Evolutionary conservation across 2,329 filamentous ascomycete species (phyloP).

Genomic region (Alternaria postmessia): DNA sequence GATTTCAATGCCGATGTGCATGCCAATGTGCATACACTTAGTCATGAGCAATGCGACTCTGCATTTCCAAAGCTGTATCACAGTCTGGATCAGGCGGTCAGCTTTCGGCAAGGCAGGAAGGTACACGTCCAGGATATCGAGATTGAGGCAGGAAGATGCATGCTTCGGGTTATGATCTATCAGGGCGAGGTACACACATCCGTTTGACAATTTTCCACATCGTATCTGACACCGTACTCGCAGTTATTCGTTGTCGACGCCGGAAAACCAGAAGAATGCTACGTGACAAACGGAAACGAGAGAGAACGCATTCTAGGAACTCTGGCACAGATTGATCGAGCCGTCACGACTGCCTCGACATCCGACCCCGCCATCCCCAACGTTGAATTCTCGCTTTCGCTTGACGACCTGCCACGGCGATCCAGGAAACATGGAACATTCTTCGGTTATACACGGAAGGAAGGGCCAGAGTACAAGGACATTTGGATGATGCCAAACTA

Average conservation of each 20-base stretch:
- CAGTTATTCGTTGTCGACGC: slow-evolving; percentile 45
- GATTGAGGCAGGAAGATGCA: slow-evolving; percentile 41
- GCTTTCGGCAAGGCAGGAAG: slow-evolving; percentile 35
- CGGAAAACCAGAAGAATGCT: slow-evolving; percentile 43
- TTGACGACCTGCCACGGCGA: slow-evolving; percentile 44
- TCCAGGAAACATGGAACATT: slow-evolving; percentile 38
- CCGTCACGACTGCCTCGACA: slow-evolving; percentile 35
- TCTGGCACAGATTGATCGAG: slow-evolving; percentile 45
- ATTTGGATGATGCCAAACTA: slow-evolving; percentile 50
- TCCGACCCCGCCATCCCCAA: slow-evolving; percentile 42
- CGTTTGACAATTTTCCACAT: neutral
- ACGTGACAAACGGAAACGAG: slow-evolving; percentile 46
- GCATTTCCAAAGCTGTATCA: slow-evolving; percentile 46
- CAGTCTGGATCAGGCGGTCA: slow-evolving; percentile 38
- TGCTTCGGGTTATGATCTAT: slow-evolving; percentile 43
- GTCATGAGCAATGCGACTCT: slow-evolving; percentile 42
- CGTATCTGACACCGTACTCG: slow-evolving; percentile 13
- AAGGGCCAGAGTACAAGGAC: slow-evolving; percentile 37
- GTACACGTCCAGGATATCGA: slow-evolving; percentile 40
- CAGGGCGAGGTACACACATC: slow-evolving; percentile 38
- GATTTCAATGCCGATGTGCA: slow-evolving; percentile 41
- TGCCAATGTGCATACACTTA: slow-evolving; percentile 44
- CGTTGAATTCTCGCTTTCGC: slow-evolving; percentile 44
- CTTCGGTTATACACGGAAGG: slow-evolving; percentile 44
- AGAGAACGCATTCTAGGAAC: slow-evolving; percentile 46